phyloP scores from a whole-genome alignment of 768 basidiomycete genomes.

The Mycena galericulata region DNA sequence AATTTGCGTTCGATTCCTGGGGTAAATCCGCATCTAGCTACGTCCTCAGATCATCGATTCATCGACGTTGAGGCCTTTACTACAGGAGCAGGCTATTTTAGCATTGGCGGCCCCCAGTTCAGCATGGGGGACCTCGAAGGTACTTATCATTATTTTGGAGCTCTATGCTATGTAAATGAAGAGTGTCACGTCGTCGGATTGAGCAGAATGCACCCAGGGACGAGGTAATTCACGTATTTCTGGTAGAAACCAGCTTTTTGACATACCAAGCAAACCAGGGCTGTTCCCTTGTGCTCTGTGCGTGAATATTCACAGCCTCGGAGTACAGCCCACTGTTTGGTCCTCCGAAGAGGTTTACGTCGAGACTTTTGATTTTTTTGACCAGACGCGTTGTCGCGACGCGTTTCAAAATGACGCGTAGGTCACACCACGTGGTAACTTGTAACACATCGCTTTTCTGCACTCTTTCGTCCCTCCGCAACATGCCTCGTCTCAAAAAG shows the following conservation, averaged over 20 bases:
- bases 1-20: slow-evolving; percentile 1
- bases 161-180: not conserved
- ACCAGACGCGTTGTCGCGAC: not conserved
- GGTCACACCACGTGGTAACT: slow-evolving; percentile 3
- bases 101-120: not conserved
- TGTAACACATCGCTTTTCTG: not conserved
- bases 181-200: not conserved
- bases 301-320: slow-evolving; percentile 1
- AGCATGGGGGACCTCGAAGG: not conserved
- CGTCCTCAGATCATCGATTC: not conserved
- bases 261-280: not conserved
- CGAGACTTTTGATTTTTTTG: not conserved
- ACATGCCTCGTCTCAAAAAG: slow-evolving; percentile 7
- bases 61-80: not conserved
- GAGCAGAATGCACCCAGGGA: not conserved
- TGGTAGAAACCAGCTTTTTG: not conserved
- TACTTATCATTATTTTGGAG: not conserved
- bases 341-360: not conserved
- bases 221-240: not conserved
- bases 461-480: not conserved
- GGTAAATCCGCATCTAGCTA: not conserved
- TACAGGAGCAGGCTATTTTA: not conserved
- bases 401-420: slow-evolving; percentile 3
- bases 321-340: not conserved
- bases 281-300: slow-evolving; percentile 5